Evolutionary conservation across 148 eudicot genomes (phyloP), one percentile per base, ranked within the genome.

Genomic region (Fagopyrum esculentum): DNA sequence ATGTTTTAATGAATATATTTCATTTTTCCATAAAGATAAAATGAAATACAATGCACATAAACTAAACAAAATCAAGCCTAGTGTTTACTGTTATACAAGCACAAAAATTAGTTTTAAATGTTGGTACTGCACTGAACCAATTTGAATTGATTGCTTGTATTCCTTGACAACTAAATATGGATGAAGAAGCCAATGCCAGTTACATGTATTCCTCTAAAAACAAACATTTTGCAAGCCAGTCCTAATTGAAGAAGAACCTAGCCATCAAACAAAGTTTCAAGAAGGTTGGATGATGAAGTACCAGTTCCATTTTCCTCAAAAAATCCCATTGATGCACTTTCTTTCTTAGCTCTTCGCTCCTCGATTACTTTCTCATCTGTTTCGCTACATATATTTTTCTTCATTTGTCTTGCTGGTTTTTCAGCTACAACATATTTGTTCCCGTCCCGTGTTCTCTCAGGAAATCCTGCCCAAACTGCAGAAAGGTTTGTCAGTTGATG

Each of bases 401-500:
- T 83, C 52, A 74, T 77, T 71, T 87, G 89, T 75, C 89, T 89
- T 2, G 55, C 81, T 43, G 93, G 96, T 77, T 88, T 89, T 77
- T 95, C 99, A 60, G 97, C 93, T 60, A 95, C 99, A 43, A 89
- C 73, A 80, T 83, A 95, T 78, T 95, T 95, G 91, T 79, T 89
- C 48, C 97, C 96, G 44, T 95, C 97, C 45, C 98, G 98, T 10
- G 79, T 83, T 77, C 96, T 85, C 83, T 95, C 99, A 4, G 96
- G 52, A 77, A 90, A 95, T 82, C 97, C 99, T 74, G 99, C 99
- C 99, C 99, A 95, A 70, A 92, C 99, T 95, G 92, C 56, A 76
- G 45, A 56, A 13, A 15, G 68, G 30, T 61, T 64, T 26, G 69
- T 6, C n/a, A 29, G 43, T 30, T 63, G n/a, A 63, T 63, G 8